Base-by-base conservation (phyloP, 768 basidiomycete species). In the Phlebiopsis flavidoalba region DNA sequence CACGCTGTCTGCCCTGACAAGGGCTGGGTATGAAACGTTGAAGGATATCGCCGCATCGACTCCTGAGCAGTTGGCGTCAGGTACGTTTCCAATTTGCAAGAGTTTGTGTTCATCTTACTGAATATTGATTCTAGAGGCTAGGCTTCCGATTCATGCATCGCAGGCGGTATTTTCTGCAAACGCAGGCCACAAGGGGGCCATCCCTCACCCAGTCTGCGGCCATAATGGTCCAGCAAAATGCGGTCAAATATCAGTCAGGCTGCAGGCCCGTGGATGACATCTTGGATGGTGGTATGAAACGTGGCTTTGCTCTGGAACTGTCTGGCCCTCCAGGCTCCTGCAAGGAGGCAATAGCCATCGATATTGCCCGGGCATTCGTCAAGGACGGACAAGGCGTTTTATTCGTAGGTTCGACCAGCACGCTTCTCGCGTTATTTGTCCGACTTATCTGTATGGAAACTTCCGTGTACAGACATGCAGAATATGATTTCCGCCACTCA, bases 301-400 rank as follows among this genome's bases (percentile, higher is more conserved):
- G 77, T 59, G 86, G 87, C 8, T 77, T 81, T 63, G 77, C 89
- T 62, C 76, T 91, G 19, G 90, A 92, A 73, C 74, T 92, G 65
- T 88, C 88, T 33, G 89, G 90, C 0, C 87, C 88, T 49, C 89
- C 90, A 0, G 90, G 90, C 52, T 80, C 82, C 43, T 80, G 82
- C 10, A 91, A 89, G 64, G 86, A 87, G 60, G 68, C 66, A 12
- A 63, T 90, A 8, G 81, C 81, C 8, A 71, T 80, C 14, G 76
- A 79, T 54, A 77, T 89, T 49, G 77, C 79, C 14, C 69, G 72
- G 36, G 76, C 72, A 3, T 83, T 86, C 58, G 72, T 81, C 2
- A 73, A 81, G 60, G 70, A 74, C 3, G 75, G 75, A 0, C 77
- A 83, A 51, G 78, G 79, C n/a, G 79, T 86, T 5, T 70, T 91